Percentiles rank a stretch among this genome's conserved stretches.
These are phyloP conservation scores for Trichocladium antarcticum DNA, from an alignment of 495 filamentous ascomycete genomes.

Conservation along the genomic window DNA sequence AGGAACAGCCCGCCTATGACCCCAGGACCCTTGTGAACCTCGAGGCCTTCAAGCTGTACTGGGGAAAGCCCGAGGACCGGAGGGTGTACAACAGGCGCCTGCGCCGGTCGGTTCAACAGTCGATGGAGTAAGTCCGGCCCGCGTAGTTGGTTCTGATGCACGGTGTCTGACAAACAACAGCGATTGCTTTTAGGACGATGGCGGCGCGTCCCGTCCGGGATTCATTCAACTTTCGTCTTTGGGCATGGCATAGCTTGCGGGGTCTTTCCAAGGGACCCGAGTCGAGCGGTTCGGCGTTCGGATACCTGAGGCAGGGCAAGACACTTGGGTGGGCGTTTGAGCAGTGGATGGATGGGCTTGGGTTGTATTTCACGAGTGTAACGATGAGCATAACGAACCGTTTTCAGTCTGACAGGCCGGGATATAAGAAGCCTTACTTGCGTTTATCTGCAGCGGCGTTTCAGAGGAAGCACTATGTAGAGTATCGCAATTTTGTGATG, in stretches of 20 bases:
- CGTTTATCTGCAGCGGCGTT: no score
- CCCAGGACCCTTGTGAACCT: constrained; percentile 79
- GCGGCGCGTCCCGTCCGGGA: no score
- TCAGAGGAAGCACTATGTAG: no score
- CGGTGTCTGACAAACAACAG: constrained; percentile 4
- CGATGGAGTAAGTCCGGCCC: constrained; percentile 37
- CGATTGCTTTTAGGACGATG: constrained; percentile 1
- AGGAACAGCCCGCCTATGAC: constrained; percentile 79
- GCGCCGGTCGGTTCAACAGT: constrained; percentile 48
- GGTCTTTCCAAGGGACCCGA: background rate
- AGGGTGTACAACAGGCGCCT: constrained; percentile 76
- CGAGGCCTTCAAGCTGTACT: constrained; percentile 78
- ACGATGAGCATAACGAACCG: background rate
- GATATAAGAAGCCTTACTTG: no score
- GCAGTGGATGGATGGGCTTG: background rate
- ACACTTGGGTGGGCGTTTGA: background rate
- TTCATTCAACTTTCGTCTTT: no score
- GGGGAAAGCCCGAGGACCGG: constrained; percentile 68
- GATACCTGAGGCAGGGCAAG: constrained; percentile 1
- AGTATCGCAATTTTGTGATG: no score
- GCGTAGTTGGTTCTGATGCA: no score
- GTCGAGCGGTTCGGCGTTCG: constrained; percentile 8
- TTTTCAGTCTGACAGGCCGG: background rate
- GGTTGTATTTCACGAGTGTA: background rate
- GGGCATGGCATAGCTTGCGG: constrained; percentile 2